phyloP scores from a whole-genome alignment of 75 land plant genomes.

The Picea glauca region DNA sequence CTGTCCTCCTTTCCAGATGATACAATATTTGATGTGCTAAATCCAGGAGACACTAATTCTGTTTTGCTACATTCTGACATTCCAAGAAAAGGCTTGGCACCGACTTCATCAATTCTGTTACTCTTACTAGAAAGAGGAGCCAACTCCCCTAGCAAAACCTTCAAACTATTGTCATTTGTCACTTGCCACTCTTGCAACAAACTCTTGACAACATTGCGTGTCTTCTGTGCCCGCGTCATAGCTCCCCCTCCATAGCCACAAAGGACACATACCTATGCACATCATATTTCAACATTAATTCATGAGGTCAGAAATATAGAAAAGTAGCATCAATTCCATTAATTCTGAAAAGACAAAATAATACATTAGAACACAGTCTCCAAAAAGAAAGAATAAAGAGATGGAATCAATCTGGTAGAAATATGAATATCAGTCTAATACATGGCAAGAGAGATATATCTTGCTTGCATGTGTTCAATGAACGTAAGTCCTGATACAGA shows the following conservation, averaged over 20 bases:
- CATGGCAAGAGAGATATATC: too few species aligned
- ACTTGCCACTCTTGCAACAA: slow-evolving; percentile 60
- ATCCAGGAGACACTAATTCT: not conserved
- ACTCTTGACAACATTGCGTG: slow-evolving; percentile 43
- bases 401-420: not conserved
- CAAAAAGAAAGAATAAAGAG: not conserved
- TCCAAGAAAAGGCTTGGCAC: not conserved
- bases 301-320: not conserved
- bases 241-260: slow-evolving; percentile 88
- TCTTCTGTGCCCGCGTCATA: slow-evolving; percentile 71
- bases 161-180: slow-evolving; percentile 7
- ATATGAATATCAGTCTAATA: not conserved
- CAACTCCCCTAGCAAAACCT: not conserved
- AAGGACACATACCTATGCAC: slow-evolving; percentile 75
- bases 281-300: not conserved
- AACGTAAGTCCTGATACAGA: too few species aligned
- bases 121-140: not conserved
- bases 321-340: not conserved
- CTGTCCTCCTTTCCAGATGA: not conserved
- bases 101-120: not conserved
- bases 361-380: too few species aligned
- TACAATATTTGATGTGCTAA: not conserved
- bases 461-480: too few species aligned
- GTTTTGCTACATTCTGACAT: not conserved
- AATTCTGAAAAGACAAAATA: not conserved